Evolutionary conservation across 176 grass and related monocot species (phyloP), one percentile per base, ranked within the genome.

Genomic region (Triticum monococcum): DNA sequence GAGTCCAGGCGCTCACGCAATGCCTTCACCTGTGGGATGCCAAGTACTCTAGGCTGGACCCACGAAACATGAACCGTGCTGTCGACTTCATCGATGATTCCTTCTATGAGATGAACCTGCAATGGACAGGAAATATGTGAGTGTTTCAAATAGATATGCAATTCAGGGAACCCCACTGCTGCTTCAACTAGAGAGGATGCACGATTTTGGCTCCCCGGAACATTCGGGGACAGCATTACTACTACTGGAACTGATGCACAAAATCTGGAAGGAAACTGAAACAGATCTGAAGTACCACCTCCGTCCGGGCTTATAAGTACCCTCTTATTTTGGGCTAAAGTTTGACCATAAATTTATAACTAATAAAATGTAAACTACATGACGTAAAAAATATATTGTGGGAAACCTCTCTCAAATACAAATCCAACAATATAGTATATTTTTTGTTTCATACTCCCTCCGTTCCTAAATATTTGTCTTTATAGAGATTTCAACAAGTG

Each of bases 61-160:
- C 93, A 98, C 2, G 96, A 98, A 26, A 98, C 86, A 9, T 92
- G 63, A 59, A 95, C 91, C n/a, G 91, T 98, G 46, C 93, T 90
- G 28, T 92, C 91, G 24, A 98, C 93, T 87, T 95, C 91, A 88
- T 98, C 93, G 56, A 98, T 98, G 86, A 92, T 95, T 65, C 96
- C 96, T 90, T 95, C 96, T 60, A 98, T 95, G 61, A 98, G 91
- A 95, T 95, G 96, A 86, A 98, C 96, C 96, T 98, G 83, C 78
- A 81, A 37, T 32, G 5, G 43, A 71, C 75, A 67, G 80, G 4
- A 68, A 41, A 45, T 60, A 22, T 12, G 24, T 37, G 11, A 85
- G 60, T 74, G 5, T 26, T 48, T 43, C 45, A 64, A 69, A 52
- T 40, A 33, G 28, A 85, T 76, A 68, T 52, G 67, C 17, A 46